phyloP scores from a whole-genome alignment of 257 asterid genomes.

The Solanum chiquidenum region DNA sequence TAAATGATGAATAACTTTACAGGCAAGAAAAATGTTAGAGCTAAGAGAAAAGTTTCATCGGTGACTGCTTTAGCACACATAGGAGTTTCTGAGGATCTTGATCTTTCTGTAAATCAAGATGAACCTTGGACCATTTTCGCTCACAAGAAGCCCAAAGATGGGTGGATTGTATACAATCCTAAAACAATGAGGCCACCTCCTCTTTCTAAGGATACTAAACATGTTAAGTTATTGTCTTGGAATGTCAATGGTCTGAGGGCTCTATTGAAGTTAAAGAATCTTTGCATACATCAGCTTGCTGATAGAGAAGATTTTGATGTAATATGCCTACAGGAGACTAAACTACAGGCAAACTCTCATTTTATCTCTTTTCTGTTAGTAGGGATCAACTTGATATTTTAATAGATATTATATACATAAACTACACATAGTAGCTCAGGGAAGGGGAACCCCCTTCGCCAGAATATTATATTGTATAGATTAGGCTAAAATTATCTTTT shows the following conservation, averaged over 20 bases:
- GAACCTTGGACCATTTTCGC: slow-evolving; percentile 94
- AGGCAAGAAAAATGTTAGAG: slow-evolving; percentile 33
- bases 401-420: background rate
- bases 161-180: slow-evolving; percentile 83
- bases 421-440: background rate
- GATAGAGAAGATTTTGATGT: slow-evolving; percentile 78
- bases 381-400: background rate
- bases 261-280: slow-evolving; percentile 52
- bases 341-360: slow-evolving; percentile 55
- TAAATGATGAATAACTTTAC: background rate
- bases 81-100: slow-evolving; percentile 20
- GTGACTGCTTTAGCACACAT: slow-evolving; percentile 17
- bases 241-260: slow-evolving; percentile 96
- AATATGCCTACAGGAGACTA: slow-evolving; percentile 93
- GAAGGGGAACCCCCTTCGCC: background rate
- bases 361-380: background rate
- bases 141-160: slow-evolving; percentile 83
- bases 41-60: slow-evolving; percentile 31
- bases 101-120: slow-evolving; percentile 16
- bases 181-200: slow-evolving; percentile 84
- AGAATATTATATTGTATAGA: background rate
- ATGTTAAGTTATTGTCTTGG: slow-evolving; percentile 83
- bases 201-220: slow-evolving; percentile 33
- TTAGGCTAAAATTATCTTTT: background rate
- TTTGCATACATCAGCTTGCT: slow-evolving; percentile 65